Base-by-base conservation (phyloP, 2,329 filamentous ascomycete genomes). In the Ilyonectria robusta region DNA sequence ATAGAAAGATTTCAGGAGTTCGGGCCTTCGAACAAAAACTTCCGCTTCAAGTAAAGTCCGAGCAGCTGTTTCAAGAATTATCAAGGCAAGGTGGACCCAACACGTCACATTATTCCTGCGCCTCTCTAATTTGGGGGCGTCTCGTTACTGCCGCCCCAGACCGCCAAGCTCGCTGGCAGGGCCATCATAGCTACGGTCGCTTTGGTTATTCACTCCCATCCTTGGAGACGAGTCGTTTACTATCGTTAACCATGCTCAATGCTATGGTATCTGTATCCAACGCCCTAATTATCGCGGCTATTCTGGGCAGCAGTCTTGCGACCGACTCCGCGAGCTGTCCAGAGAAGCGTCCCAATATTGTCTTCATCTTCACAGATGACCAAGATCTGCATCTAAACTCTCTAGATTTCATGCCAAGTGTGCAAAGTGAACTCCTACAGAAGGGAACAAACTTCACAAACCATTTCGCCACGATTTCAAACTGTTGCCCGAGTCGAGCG, bases 291-390 rank as follows among this genome's bases (percentile, higher is more conserved):
- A 9, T 51, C 50, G n/a, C 37, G 1, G 2, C 35, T 19, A 31
- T 57, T 8, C 9, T 57, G 6, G 53, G 44, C 6, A 3, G 17
- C 11, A 35, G 53, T 44, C 15, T 62, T 15, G 46, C 46, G 15
- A 44, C 33, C 13, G 44, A 37, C 35, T 57, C 60, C n/a, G 33
- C 47, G 7, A 57, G 42, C 1, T 63, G 60, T 9, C 46, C 44
- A 4, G 23, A 51, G 2, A 46, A 44, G 2, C 42, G 57, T 7
- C 62, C 62, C 50, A 65, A 65, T 11, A 65, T 65, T 10, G 57
- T 65, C n/a, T 65, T 65, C 15, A 61, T 65, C 13, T 60, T 65
- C 31, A 65, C 62, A 3, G 62, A 65, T 51, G 62, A 65, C 44
- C 62, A 65, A 8, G 62, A 61, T 33, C 51, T 65, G n/a, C 62